These are phyloP conservation scores for Rhizoclosmatium globosum DNA, from an alignment of 192 early-diverging fungal genomes.

Conservation along the genomic window DNA sequence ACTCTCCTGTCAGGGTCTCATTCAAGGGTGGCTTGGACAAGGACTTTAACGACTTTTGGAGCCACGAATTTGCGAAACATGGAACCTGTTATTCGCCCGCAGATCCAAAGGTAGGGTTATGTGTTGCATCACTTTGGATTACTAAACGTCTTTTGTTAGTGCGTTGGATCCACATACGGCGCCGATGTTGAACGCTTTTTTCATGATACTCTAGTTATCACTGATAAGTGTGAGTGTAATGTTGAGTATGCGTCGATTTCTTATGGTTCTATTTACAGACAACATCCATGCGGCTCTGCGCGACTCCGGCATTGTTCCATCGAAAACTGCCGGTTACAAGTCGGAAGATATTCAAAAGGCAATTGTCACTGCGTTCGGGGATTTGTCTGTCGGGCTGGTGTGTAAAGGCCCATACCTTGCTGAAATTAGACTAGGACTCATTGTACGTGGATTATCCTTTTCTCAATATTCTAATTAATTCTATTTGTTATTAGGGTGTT, in stretches of 20 bases:
- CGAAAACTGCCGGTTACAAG: constrained; percentile 16
- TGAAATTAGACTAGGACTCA: constrained; percentile 31
- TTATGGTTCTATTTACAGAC: constrained; percentile 5
- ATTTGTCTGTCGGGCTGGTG: constrained; percentile 19
- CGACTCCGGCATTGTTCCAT: constrained; percentile 17
- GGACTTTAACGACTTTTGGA: constrained; percentile 36
- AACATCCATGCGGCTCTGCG: constrained; percentile 23
- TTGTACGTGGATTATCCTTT: constrained; percentile 2
- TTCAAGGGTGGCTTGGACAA: constrained; percentile 30
- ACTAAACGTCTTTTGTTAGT: neutral
- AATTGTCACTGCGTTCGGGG: constrained; percentile 13
- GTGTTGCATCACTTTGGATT: neutral
- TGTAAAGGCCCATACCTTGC: constrained; percentile 39
- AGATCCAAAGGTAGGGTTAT: constrained; percentile 2
- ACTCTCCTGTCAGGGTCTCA: constrained; percentile 29
- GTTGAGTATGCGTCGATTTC: neutral
- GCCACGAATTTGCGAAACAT: constrained; percentile 35
- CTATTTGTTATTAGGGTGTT: neutral
- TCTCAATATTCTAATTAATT: neutral
- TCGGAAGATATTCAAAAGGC: constrained; percentile 27
- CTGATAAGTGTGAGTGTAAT: constrained; percentile 1
- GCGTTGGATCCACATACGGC: constrained; percentile 2
- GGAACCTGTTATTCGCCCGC: constrained; percentile 32
- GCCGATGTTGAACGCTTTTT: constrained; percentile 29
- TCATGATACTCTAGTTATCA: constrained; percentile 18